phyloP scores from a whole-genome alignment of 2,329 filamentous ascomycete species.

The Colletotrichum incanum region DNA sequence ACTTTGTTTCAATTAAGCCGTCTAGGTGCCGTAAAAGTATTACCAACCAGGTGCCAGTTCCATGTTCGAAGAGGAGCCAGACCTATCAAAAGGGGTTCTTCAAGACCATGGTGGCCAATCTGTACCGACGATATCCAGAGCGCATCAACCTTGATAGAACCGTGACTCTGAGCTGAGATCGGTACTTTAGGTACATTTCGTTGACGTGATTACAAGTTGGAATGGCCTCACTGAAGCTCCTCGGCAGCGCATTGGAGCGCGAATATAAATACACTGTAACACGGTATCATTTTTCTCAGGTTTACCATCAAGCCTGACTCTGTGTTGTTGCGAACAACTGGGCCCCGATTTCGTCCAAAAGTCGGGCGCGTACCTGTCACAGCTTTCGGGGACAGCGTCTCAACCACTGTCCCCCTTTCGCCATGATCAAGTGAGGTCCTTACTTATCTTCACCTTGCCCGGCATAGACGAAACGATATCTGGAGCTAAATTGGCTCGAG shows the following conservation, averaged over 20 bases:
- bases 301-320: not conserved
- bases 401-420: not conserved
- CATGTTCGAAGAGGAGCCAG: not conserved
- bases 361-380: not conserved
- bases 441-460: not conserved
- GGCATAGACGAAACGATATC: not conserved
- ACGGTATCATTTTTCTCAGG: not conserved
- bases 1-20: not conserved
- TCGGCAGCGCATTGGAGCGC: not conserved
- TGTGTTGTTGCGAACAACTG: not conserved
- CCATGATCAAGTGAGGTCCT: not conserved
- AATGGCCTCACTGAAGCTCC: not conserved
- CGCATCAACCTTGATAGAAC: constrained; percentile 6
- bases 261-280: not conserved
- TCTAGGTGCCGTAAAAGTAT: not conserved
- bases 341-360: no score
- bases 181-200: not conserved
- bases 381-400: not conserved
- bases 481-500: not conserved
- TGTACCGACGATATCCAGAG: not conserved
- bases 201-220: not conserved
- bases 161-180: not conserved
- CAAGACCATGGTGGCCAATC: not conserved
- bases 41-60: not conserved
- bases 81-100: not conserved